A percentile compares a stretch with the other conserved stretches of the same genome.
phyloP scores from a whole-genome alignment of 371 early-diverging fungal genomes.

The Zancudomyces culisetae region DNA sequence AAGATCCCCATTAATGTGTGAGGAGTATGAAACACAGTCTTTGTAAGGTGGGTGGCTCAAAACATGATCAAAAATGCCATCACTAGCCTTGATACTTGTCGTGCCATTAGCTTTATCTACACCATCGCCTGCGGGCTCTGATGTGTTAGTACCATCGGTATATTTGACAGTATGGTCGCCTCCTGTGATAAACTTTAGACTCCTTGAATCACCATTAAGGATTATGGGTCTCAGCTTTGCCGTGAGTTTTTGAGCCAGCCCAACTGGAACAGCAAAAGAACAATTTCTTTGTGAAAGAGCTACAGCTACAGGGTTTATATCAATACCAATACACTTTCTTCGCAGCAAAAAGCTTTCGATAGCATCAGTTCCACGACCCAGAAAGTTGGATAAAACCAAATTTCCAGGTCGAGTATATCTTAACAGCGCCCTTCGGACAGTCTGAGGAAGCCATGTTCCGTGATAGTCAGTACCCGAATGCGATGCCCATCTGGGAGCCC shows the following conservation, averaged over 20 bases:
- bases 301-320: slow-evolving; percentile 76
- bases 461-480: slow-evolving; percentile 85
- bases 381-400: slow-evolving; percentile 68
- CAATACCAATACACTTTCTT: slow-evolving; percentile 65
- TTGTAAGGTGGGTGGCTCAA: slow-evolving; percentile 88
- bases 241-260: slow-evolving; percentile 4
- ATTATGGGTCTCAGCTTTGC: slow-evolving; percentile 49
- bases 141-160: slow-evolving; percentile 36
- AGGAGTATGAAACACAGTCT: slow-evolving; percentile 62
- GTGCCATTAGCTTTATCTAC: slow-evolving; percentile 23
- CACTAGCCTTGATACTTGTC: too few species aligned
- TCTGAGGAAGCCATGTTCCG: slow-evolving; percentile 89
- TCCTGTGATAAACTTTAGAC: slow-evolving; percentile 10
- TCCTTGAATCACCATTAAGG: slow-evolving; percentile 38
- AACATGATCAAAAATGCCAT: slow-evolving; percentile 46
- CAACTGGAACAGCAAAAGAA: slow-evolving; percentile 54
- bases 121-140: not conserved
- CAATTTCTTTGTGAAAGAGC: slow-evolving; percentile 67
- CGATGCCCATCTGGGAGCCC: slow-evolving; percentile 80
- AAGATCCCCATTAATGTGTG: slow-evolving; percentile 62
- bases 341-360: slow-evolving; percentile 72
- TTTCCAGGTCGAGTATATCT: slow-evolving; percentile 55
- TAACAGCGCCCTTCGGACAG: slow-evolving; percentile 59
- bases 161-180: slow-evolving; percentile 13
- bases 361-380: slow-evolving; percentile 83